phyloP scores from a whole-genome alignment of 1,139 yeast species.

The Hyphopichia burtonii region DNA sequence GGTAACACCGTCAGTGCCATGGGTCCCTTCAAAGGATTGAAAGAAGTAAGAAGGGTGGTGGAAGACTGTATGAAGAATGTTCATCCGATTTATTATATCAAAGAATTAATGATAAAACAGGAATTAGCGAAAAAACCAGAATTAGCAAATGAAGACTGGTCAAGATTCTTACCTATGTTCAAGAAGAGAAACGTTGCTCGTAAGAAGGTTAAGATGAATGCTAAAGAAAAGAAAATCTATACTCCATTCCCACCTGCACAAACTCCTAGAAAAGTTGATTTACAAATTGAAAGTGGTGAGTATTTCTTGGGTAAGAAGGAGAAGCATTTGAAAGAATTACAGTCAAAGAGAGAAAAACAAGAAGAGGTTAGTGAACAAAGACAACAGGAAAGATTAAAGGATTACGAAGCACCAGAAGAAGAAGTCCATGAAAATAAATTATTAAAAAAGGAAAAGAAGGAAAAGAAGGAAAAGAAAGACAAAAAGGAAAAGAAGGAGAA shows the following conservation, averaged over 20 bases:
- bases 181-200: constrained; percentile 95
- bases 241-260: constrained; percentile 99
- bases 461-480: constrained; percentile 18
- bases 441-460: constrained; percentile 21
- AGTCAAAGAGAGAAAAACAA: constrained; percentile 79
- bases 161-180: constrained; percentile 93
- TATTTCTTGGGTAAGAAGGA: constrained; percentile 88
- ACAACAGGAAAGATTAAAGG: constrained; percentile 72
- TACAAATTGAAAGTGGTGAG: constrained; percentile 98
- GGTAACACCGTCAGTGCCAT: constrained; percentile 96
- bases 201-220: constrained; percentile 69
- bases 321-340: constrained; percentile 67
- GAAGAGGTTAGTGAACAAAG: constrained; percentile 64
- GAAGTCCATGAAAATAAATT: constrained; percentile 42
- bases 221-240: constrained; percentile 78
- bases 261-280: constrained; percentile 93
- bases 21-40: constrained; percentile 95
- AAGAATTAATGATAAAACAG: constrained; percentile 95
- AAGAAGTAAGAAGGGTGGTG: constrained; percentile 88
- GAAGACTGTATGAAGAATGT: constrained; percentile 97
- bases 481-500: constrained; percentile 16
- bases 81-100: constrained; percentile 95
- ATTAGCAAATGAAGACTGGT: constrained; percentile 95
- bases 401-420: constrained; percentile 84
- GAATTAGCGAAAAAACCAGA: constrained; percentile 95